Evolutionary conservation across 805 yeast species (phyloP), one percentile per base, ranked within the genome.

Genomic region (Vanderwaltozyma verrucispora): DNA sequence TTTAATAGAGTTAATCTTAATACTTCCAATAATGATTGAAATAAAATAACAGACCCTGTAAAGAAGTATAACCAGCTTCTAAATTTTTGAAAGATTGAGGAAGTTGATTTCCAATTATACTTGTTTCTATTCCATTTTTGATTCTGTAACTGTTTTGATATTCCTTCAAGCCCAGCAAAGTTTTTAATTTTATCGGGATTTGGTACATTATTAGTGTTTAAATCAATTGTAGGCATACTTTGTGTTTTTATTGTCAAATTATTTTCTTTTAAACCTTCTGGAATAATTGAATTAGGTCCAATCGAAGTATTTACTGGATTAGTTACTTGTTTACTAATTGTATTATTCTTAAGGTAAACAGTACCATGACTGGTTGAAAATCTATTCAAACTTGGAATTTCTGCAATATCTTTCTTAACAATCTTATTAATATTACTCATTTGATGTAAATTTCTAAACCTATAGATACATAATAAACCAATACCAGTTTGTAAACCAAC

Each of bases 21-120:
- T 6, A 67, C 46, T 48, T 80, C 89, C 26, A 79, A 51, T 3
- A 76, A 71, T 2, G 81, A 64, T 37, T 71, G 69, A 43, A 72
- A 69, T n/a, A 76, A 50, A 13, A 74, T 46, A 15, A 64, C 59
- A 0, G 72, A 43, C 7, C 84, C 84, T 1, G 61, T 46, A 0
- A 62, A 27, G 1, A 61, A 40, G 33, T 65, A 68, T 5, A 55
- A 38, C 2, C 52, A 42, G 26, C 60, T 60, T 13, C 59, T 55
- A 11, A 55, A 42, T 12, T 64, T 47, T 10, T 54, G 54, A 32
- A 52, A 44, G 4, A 24, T 12, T 20, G 20, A 17, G 10, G 14
- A 29, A 11, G 23, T 9, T 8, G 32, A 16, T 10, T 7, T 13
- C 10, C 18, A 13, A n/a, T n/a, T n/a, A n/a, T n/a, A n/a, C n/a